A percentile compares a stretch with the other conserved stretches of the same genome.
phyloP scores from a whole-genome alignment of 2,329 filamentous ascomycete genomes.

The Trichoderma koningiopsis region DNA sequence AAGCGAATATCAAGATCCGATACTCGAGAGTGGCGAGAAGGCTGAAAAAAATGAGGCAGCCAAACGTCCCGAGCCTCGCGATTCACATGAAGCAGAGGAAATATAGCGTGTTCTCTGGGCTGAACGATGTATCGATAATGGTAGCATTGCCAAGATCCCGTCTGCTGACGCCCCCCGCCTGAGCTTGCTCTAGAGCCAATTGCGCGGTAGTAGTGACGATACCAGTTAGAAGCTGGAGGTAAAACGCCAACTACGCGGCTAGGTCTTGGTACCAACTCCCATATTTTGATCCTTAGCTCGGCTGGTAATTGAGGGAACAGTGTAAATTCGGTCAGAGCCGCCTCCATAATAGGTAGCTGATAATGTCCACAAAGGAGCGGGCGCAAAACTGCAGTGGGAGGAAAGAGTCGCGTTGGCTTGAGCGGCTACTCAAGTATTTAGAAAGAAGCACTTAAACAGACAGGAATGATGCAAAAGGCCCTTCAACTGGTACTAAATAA shows the following conservation, averaged over 20 bases:
- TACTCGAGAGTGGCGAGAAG: neutral
- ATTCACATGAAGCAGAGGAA: conserved; percentile 6
- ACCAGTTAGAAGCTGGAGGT: conserved; percentile 10
- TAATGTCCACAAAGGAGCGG: neutral
- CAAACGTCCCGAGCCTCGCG: conserved; percentile 5
- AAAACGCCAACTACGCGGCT: conserved; percentile 5
- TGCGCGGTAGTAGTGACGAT: conserved; percentile 9
- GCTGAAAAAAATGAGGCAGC: conserved; percentile 3
- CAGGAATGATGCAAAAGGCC: neutral
- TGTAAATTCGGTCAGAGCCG: neutral
- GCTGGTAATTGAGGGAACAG: conserved; percentile 1
- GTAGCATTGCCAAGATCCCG: neutral
- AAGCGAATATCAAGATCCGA: conserved; percentile 5
- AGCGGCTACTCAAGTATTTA: neutral
- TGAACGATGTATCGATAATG: conserved; percentile 18
- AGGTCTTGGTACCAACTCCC: conserved; percentile 13
- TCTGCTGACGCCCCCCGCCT: neutral
- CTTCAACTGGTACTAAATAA: neutral
- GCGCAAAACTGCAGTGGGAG: neutral
- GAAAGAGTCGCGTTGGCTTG: neutral
- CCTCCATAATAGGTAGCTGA: neutral
- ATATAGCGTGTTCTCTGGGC: conserved; percentile 13
- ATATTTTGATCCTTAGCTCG: conserved; percentile 13
- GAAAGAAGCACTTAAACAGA: neutral
- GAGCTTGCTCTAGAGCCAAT: conserved; percentile 2